A percentile compares a stretch with the other conserved stretches of the same genome.
phyloP scores from a whole-genome alignment of 1,284 basidiomycete species.

The Rugosomyces carneus region DNA sequence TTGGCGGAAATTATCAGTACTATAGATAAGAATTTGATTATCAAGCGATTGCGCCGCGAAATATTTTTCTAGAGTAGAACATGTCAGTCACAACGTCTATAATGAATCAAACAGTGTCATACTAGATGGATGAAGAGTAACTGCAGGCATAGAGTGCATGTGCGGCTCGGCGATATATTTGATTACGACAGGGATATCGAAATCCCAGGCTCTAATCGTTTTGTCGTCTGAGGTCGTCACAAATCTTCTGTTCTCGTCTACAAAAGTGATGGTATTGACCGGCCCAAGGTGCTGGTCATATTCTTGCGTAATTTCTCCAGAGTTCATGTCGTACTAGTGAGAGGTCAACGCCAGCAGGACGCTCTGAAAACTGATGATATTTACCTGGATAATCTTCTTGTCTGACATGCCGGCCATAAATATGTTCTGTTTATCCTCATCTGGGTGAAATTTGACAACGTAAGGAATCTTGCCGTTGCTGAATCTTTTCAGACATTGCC shows the following conservation, averaged over 20 bases:
- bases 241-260: constrained; percentile 94
- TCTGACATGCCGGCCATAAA: constrained; percentile 99
- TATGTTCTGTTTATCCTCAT: constrained; percentile 92
- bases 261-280: constrained; percentile 98
- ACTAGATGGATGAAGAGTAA: constrained; percentile 92
- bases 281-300: constrained; percentile 98
- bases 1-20: constrained; percentile 95
- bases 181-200: constrained; percentile 97
- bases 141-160: constrained; percentile 99
- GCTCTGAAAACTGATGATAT: constrained; percentile 16
- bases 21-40: constrained; percentile 96
- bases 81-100: neutral
- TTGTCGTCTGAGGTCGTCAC: constrained; percentile 99
- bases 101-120: constrained; percentile 31
- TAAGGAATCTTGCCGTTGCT: constrained; percentile 96
- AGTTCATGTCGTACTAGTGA: constrained; percentile 85
- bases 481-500: constrained; percentile 92
- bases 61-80: constrained; percentile 72
- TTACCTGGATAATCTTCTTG: constrained; percentile 96
- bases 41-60: constrained; percentile 96
- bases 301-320: constrained; percentile 93
- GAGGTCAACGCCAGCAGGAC: neutral
- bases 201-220: constrained; percentile 98
- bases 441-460: constrained; percentile 92
- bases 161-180: constrained; percentile 99